A percentile compares a stretch with the other conserved stretches of the same genome.
These are phyloP conservation scores for Setaria viridis DNA, from an alignment of 202 grass and related monocot genomes.

Conservation along the genomic window DNA sequence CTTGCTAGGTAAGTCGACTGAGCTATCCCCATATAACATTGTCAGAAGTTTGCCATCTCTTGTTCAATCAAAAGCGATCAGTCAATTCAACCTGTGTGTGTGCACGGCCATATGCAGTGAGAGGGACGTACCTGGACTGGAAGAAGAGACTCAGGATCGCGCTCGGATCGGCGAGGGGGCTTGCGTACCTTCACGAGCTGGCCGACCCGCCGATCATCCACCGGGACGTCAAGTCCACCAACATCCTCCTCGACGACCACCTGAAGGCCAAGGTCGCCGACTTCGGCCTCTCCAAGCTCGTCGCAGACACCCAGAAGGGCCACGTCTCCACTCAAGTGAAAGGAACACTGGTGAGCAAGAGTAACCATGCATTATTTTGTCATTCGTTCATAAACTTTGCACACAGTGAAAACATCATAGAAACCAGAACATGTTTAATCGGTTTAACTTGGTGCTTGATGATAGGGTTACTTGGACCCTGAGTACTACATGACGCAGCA, in stretches of 20 bases:
- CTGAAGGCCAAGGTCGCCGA: conserved; percentile 75
- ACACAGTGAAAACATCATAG: background rate
- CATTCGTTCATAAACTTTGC: background rate
- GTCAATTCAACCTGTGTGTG: background rate
- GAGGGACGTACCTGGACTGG: conserved; percentile 64
- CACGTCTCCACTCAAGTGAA: conserved; percentile 80
- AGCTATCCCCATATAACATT: background rate
- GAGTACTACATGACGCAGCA: conserved; percentile 68
- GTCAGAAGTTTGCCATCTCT: background rate
- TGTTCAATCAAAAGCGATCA: background rate
- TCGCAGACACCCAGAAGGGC: conserved; percentile 56
- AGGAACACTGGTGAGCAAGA: conserved; percentile 60
- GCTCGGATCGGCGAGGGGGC: conserved; percentile 60
- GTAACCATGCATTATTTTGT: background rate
- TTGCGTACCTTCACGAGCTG: conserved; percentile 80
- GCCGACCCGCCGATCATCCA: conserved; percentile 83
- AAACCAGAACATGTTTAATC: background rate
- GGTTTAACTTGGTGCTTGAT: background rate
- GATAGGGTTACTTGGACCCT: conserved; percentile 74
- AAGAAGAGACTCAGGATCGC: conserved; percentile 72
- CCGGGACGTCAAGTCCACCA: conserved; percentile 71
- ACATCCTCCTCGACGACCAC: conserved; percentile 77
- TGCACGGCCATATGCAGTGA: conserved; percentile 42
- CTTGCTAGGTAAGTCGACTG: conserved; percentile 51
- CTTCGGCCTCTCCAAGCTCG: conserved; percentile 74